Base-by-base conservation (phyloP, 257 asterid species). In the Gentiana dahurica region DNA sequence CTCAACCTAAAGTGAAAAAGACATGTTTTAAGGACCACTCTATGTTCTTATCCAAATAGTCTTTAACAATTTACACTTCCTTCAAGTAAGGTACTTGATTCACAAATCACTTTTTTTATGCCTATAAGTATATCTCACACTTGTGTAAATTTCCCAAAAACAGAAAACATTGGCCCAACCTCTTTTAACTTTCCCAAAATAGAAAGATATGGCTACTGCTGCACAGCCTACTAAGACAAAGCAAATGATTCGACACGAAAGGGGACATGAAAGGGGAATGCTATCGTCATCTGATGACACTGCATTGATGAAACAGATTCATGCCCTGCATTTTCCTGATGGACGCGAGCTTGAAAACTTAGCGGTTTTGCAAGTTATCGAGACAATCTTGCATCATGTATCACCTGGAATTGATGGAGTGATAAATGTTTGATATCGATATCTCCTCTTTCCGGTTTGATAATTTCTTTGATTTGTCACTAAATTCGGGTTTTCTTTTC, bases 11-110 rank as follows among this genome's bases (percentile, higher is more conserved):
- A 55, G 0, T 36, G 3, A 37, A 44, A 54, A 47, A 51, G 65
- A 65, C 55, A 15, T 32, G 52, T 44, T 59, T 3, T 39, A 62
- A 74, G 79, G 79, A 59, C 78, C 73, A 75, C 46, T 34, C 13
- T 37, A 74, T 48, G 61, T 34, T 60, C 82, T 75, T 68, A 73
- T 77, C 79, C 66, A 55, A 62, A 41, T 52, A 12, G 9, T 37
- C 66, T 84, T 73, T 77, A 73, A 62, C 51, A 49, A 53, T 72
- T 68, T 63, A 68, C 80, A 76, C 83, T 44, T 60, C 65, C 70
- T 52, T 56, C 87, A 87, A 89, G 97, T 80, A 89, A 89, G 89
- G 97, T 79, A 89, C 77, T 71, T 57, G 73, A 79, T 81, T 68
- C 34, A 8, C 88, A 75, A 13, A 38, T 34, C 7, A 5, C 76